phyloP scores from a whole-genome alignment of 805 yeast genomes.

The Wickerhamomyces rabaulensis region DNA sequence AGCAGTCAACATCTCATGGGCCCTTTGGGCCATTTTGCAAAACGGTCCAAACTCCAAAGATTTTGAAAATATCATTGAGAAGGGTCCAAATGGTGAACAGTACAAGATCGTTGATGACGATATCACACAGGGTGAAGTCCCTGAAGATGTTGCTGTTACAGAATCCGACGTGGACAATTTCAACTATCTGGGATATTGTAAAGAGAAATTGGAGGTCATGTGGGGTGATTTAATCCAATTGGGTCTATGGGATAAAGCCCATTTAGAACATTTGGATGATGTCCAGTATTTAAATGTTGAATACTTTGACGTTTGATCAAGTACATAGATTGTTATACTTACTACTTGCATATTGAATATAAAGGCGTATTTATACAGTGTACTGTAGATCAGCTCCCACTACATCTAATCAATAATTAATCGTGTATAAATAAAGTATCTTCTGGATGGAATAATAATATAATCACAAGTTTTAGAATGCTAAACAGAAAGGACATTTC shows the following conservation, averaged over 20 bases:
- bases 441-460: not conserved
- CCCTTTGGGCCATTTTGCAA: constrained; percentile 88
- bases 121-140: constrained; percentile 24
- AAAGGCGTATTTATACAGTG: not conserved
- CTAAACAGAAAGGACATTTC: not conserved
- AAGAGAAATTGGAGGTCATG: constrained; percentile 66
- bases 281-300: constrained; percentile 30
- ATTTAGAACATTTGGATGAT: constrained; percentile 26
- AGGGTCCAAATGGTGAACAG: constrained; percentile 54
- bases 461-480: not conserved
- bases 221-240: constrained; percentile 70
- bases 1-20: constrained; percentile 75
- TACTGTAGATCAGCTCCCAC: no score
- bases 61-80: constrained; percentile 26
- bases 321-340: no score
- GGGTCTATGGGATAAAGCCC: constrained; percentile 40
- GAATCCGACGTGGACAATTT: constrained; percentile 53
- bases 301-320: constrained; percentile 13
- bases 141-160: constrained; percentile 25
- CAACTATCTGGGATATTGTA: constrained; percentile 70
- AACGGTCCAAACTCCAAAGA: constrained; percentile 36
- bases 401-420: not conserved
- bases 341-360: no score
- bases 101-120: constrained; percentile 31
- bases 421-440: not conserved